phyloP scores from a whole-genome alignment of 2,329 filamentous ascomycete species.

The Colletotrichum echinochloae region DNA sequence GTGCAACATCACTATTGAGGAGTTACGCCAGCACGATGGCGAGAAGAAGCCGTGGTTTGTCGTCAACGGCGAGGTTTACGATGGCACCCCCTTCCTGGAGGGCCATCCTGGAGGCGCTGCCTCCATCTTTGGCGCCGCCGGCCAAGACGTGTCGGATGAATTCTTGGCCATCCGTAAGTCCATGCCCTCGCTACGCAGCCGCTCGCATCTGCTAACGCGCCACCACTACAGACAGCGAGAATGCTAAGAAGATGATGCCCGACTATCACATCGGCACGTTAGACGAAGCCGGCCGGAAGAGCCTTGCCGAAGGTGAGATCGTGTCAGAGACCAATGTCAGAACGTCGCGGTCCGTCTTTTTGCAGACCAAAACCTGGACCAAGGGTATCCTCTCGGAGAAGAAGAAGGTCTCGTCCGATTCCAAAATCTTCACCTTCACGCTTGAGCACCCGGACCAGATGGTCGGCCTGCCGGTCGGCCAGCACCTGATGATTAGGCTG shows the following conservation, averaged over 20 bases:
- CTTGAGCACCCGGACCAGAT: constrained; percentile 78
- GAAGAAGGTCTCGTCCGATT: constrained; percentile 79
- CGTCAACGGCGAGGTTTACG: constrained; percentile 88
- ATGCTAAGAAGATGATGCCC: constrained; percentile 90
- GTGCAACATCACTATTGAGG: constrained; percentile 74
- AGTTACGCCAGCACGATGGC: constrained; percentile 75
- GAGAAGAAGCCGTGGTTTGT: constrained; percentile 85
- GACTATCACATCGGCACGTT: constrained; percentile 86
- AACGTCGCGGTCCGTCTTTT: constrained; percentile 69
- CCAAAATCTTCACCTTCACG: constrained; percentile 83
- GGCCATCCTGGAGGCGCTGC: constrained; percentile 88
- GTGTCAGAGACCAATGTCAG: constrained; percentile 50
- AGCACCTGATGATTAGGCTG: constrained; percentile 88
- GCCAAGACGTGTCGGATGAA: constrained; percentile 85
- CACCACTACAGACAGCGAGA: constrained; percentile 80
- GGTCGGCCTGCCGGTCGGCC: constrained; percentile 83
- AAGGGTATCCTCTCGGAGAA: constrained; percentile 78
- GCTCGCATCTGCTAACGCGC: not conserved
- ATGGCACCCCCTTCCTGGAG: constrained; percentile 83
- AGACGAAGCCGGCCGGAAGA: constrained; percentile 66
- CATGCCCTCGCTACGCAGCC: not conserved
- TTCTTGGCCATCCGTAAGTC: constrained; percentile 90
- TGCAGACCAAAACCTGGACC: constrained; percentile 79
- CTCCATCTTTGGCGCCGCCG: constrained; percentile 86
- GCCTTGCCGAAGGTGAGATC: constrained; percentile 61